Conservation (phyloP, 2,329 filamentous ascomycete species). For the Fusarium illudens region DNA sequence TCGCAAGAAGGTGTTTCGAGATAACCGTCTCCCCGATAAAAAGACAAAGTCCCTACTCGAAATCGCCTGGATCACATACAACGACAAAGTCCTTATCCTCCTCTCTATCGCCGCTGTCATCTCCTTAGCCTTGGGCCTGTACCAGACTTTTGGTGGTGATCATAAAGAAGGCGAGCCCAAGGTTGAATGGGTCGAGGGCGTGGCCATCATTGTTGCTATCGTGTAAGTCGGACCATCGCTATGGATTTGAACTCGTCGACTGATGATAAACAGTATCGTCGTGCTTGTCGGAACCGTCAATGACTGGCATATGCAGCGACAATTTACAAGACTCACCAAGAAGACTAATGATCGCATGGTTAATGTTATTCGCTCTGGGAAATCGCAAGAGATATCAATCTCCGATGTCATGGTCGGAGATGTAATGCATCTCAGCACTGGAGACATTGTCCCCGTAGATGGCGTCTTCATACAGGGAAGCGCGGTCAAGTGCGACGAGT, state of each 20-base stretch:
- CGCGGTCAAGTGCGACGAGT: slow-evolving; percentile 72
- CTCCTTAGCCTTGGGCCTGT: slow-evolving; percentile 74
- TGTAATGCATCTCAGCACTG: slow-evolving; percentile 72
- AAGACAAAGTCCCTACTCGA: slow-evolving; percentile 68
- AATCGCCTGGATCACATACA: slow-evolving; percentile 75
- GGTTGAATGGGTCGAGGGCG: slow-evolving; percentile 74
- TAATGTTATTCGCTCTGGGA: slow-evolving; percentile 73
- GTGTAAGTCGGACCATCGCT: slow-evolving; percentile 49
- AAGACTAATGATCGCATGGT: slow-evolving; percentile 72
- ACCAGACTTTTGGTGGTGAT: slow-evolving; percentile 67
- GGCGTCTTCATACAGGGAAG: slow-evolving; percentile 70
- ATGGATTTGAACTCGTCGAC: not conserved
- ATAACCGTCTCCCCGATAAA: slow-evolving; percentile 71
- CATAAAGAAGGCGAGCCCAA: slow-evolving; percentile 57
- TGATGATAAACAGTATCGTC: slow-evolving; percentile 55
- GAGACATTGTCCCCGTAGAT: slow-evolving; percentile 75
- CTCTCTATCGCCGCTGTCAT: slow-evolving; percentile 73
- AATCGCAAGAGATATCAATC: slow-evolving; percentile 68
- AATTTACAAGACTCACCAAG: slow-evolving; percentile 69
- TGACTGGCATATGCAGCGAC: slow-evolving; percentile 74
- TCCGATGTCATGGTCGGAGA: slow-evolving; percentile 75
- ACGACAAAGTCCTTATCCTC: slow-evolving; percentile 77
- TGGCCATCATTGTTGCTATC: slow-evolving; percentile 72
- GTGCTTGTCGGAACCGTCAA: slow-evolving; percentile 70
- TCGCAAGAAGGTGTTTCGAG: slow-evolving; percentile 57